Conservation (phyloP, 108 stramenopile species). For the Chaetoceros muelleri region DNA sequence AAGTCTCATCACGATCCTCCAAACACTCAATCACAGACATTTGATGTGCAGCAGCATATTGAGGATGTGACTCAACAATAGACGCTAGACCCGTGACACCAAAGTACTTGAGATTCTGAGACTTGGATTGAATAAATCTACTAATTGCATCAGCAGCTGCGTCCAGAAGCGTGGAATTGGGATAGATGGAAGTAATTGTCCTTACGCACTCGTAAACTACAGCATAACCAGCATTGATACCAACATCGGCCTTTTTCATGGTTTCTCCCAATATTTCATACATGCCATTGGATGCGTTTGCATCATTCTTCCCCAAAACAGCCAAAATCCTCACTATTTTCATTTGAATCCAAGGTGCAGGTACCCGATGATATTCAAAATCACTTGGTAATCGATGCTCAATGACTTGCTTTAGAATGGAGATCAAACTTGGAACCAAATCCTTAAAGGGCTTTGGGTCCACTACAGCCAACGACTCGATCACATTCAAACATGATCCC, state of each 20-base stretch:
- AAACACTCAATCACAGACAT: conserved; percentile 98
- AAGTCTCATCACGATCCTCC: conserved; percentile 96
- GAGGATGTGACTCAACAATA: conserved; percentile 93
- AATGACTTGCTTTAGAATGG: conserved; percentile 94
- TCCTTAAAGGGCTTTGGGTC: conserved; percentile 81
- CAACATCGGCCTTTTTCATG: conserved; percentile 94
- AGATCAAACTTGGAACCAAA: conserved; percentile 86
- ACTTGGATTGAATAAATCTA: conserved; percentile 80
- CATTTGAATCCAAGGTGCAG: conserved; percentile 99
- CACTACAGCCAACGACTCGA: conserved; percentile 68
- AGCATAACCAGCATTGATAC: conserved; percentile 98
- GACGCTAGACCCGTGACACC: conserved; percentile 94
- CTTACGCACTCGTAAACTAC: conserved; percentile 95
- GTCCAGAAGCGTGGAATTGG: conserved; percentile 91
- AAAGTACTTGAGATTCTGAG: conserved; percentile 96
- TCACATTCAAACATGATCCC: conserved; percentile 87
- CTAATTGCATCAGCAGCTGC: conserved; percentile 90
- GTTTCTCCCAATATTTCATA: conserved; percentile 94
- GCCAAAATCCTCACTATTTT: conserved; percentile 89
- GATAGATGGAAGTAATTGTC: conserved; percentile 94
- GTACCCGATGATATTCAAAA: conserved; percentile 97
- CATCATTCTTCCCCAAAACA: conserved; percentile 82
- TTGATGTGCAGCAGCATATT: conserved; percentile 96
- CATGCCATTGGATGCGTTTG: conserved; percentile 75
- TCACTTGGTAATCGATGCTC: conserved; percentile 96